Evolutionary conservation across 139 green algal genomes (phyloP).

Genomic region (Astrephomene gubernaculifera): DNA sequence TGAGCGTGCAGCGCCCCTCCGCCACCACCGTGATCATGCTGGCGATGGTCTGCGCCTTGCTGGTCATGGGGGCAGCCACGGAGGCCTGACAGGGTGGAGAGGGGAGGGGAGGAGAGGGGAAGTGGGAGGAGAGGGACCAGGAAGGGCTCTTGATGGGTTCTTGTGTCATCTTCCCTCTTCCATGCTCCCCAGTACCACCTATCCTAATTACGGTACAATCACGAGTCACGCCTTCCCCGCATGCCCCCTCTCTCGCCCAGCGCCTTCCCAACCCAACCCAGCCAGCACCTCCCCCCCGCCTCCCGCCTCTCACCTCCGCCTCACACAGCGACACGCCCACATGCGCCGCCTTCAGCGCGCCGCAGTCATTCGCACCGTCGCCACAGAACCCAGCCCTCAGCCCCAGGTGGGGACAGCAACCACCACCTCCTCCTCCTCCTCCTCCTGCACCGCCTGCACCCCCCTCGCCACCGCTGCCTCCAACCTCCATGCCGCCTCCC

Average conservation of each 20-base stretch:
- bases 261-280: no score
- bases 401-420: conserved; percentile 55
- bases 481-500: conserved; percentile 54
- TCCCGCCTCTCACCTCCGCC: conserved; percentile 50
- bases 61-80: conserved; percentile 68
- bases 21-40: conserved; percentile 78
- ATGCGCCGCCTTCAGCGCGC: conserved; percentile 69
- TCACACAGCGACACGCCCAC: conserved; percentile 76
- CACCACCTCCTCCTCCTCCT: no score
- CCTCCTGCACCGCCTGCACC: not conserved
- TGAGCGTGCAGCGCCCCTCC: conserved; percentile 75
- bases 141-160: not conserved
- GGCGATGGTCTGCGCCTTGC: conserved; percentile 66
- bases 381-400: conserved; percentile 74
- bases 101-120: not conserved
- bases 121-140: not conserved
- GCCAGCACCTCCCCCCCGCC: no score
- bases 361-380: conserved; percentile 74
- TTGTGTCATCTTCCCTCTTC: no score
- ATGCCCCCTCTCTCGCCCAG: no score
- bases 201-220: no score
- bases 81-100: conserved; percentile 36
- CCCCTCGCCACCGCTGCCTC: not conserved
- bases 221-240: no score
- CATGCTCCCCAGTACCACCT: no score